Percentiles rank a stretch among this genome's conserved stretches.
Conservation (phyloP, 352 stramenopile species). For the Thalassiosira delicatula region DNA sequence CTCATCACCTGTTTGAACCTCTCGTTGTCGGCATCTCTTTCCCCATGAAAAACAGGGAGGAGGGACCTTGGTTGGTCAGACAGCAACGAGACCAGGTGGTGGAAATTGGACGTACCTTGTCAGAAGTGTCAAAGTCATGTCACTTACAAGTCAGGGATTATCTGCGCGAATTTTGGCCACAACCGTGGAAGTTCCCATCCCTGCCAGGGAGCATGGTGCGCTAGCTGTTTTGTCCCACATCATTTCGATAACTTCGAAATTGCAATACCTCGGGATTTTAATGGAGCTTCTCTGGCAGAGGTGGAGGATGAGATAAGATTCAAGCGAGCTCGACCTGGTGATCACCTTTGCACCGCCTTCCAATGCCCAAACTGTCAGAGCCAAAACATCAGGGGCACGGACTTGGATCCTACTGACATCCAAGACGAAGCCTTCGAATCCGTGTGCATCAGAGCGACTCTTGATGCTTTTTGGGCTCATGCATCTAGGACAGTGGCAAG, state of each 20-base stretch:
- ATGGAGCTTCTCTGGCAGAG: neutral
- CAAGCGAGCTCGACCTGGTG: conserved; percentile 14
- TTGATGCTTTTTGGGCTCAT: conserved; percentile 39
- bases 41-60: conserved; percentile 10
- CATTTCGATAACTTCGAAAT: neutral
- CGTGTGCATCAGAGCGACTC: conserved; percentile 13
- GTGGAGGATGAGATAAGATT: conserved; percentile 19
- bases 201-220: neutral
- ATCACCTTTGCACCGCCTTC: conserved; percentile 21
- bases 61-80: conserved; percentile 29
- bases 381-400: conserved; percentile 30
- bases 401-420: neutral
- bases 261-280: conserved; percentile 6
- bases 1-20: conserved; percentile 34
- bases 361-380: conserved; percentile 40
- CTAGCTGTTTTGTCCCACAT: neutral
- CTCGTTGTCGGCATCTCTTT: conserved; percentile 24
- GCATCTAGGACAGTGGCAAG: conserved; percentile 7
- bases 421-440: conserved; percentile 16
- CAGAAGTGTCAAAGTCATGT: conserved; percentile 5
- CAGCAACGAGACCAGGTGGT: conserved; percentile 11
- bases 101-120: conserved; percentile 14
- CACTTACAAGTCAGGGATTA: conserved; percentile 8
- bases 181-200: neutral
- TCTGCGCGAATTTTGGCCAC: conserved; percentile 9